Conservation (phyloP, 225 moss, liverwort and hornwort genomes). For the Antitrichia curtipendula region DNA sequence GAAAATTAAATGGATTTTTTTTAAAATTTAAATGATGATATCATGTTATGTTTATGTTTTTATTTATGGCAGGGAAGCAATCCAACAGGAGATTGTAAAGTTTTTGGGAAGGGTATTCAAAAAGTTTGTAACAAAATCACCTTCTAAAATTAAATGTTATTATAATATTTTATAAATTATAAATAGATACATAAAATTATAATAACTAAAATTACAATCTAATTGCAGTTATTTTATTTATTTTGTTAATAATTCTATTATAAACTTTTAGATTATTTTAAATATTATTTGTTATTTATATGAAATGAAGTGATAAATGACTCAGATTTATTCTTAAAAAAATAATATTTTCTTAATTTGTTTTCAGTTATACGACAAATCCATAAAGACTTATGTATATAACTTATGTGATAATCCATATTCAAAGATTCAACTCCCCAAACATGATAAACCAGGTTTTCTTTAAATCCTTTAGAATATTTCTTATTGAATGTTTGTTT, state of each 20-base stretch:
- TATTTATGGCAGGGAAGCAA: conserved; percentile 60
- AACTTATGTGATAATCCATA: conserved; percentile 33
- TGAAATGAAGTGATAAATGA: neutral
- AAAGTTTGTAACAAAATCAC: conserved; percentile 21
- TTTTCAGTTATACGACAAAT: conserved; percentile 62
- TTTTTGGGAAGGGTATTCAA: conserved; percentile 63
- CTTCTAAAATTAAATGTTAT: too few relatives aligned
- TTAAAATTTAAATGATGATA: neutral
- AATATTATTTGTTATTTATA: neutral
- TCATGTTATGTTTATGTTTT: too few relatives aligned
- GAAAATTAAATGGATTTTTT: too few relatives aligned
- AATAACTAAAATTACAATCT: neutral
- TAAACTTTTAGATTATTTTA: too few relatives aligned
- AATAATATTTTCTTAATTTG: accelerated
- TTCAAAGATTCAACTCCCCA: conserved; percentile 84
- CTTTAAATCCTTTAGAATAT: neutral
- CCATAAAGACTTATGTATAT: conserved; percentile 73
- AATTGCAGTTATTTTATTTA: accelerated
- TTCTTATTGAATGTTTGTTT: too few relatives aligned
- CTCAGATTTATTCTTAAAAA: neutral
- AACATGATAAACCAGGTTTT: conserved; percentile 54
- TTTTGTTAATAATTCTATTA: too few relatives aligned
- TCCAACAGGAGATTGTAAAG: conserved; percentile 61
- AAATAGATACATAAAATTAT: too few relatives aligned
- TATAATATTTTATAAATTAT: too few relatives aligned